Evolutionary conservation across 371 early-diverging fungal genomes (phyloP), one percentile per base, ranked within the genome.

Genomic region (Mortierella sp.): DNA sequence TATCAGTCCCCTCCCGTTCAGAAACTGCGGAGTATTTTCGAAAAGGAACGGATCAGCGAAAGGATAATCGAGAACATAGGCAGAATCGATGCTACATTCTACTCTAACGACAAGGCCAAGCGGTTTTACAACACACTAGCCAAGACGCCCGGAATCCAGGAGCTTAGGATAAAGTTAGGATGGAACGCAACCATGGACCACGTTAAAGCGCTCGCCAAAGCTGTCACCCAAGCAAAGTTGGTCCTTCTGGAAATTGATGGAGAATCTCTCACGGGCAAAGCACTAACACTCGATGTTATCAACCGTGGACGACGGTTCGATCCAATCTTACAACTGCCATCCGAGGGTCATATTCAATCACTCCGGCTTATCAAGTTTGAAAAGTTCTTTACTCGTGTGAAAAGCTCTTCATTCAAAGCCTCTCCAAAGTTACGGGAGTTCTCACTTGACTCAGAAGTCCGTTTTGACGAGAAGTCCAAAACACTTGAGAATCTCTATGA

Each of bases 151-250:
- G 25, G 21, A 3, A 21, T 48, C 19, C 47, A 45, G 3, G 51
- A 50, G 16, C 19, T 67, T 13, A 39, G 43, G 13, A 3, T 67
- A 16, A n/a, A 14, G 39, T 21, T 60, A 7, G 21, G 39, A 0
- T 60, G 60, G 60, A 45, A 60, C 3, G 37, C 28, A 0, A 43
- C 55, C 0, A n/a, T 50, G 37, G 55, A 51, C 8, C 57, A 68
- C 24, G 43, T 67, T 14, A 41, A 49, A 22, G 24, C 25, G 6
- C 41, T 65, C 7, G 29, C 31, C 12, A 14, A n/a, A 4, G 31
- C 50, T 28, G 41, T 56, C 29, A 39, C 28, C n/a, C n/a, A 50
- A 14, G 40, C 57, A 1, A 50, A 29, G n/a, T n/a, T 34, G 34
- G 34, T 34, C 34, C 34, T 4, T 34, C 34, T 34, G 34, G 10